phyloP scores from a whole-genome alignment of 345 rosid genomes.

The sweet orange (Citrus sinensis) region DNA sequence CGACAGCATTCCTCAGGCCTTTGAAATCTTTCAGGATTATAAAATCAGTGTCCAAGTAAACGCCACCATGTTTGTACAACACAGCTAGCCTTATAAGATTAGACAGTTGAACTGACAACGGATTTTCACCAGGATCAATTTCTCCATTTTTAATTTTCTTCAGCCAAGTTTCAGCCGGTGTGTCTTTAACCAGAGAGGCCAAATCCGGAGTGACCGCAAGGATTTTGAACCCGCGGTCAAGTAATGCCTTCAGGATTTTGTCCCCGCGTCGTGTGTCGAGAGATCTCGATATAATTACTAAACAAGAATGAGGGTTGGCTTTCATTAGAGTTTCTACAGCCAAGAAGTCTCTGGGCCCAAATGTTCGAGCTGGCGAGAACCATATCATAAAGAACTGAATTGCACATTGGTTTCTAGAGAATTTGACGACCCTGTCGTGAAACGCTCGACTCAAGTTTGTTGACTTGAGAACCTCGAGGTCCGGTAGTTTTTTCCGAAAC shows the following conservation, averaged over 20 bases:
- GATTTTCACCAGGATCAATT: slow-evolving; percentile 52
- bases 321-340: slow-evolving; percentile 51
- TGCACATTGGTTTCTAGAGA: slow-evolving; percentile 12
- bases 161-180: slow-evolving; percentile 61
- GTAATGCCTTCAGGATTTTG: slow-evolving; percentile 43
- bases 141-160: slow-evolving; percentile 43
- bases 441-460: slow-evolving; percentile 30
- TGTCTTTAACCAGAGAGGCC: slow-evolving; percentile 41
- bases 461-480: slow-evolving; percentile 46
- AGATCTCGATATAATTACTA: slow-evolving; percentile 51
- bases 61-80: slow-evolving; percentile 64
- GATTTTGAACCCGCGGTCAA: slow-evolving; percentile 36
- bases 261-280: slow-evolving; percentile 49
- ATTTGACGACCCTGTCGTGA: slow-evolving; percentile 35
- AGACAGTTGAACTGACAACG: slow-evolving; percentile 59
- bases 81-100: slow-evolving; percentile 56
- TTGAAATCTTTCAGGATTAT: slow-evolving; percentile 50
- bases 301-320: slow-evolving; percentile 48
- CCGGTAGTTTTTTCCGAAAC: slow-evolving; percentile 47
- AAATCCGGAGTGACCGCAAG: slow-evolving; percentile 51
- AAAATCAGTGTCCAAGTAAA: slow-evolving; percentile 69
- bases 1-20: slow-evolving; percentile 49
- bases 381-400: slow-evolving; percentile 61
- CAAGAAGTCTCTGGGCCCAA: slow-evolving; percentile 51
- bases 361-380: slow-evolving; percentile 48